A percentile compares a stretch with the other conserved stretches of the same genome.
Conservation (phyloP, 176 grass and related monocot species). For the Eleusine indica region DNA sequence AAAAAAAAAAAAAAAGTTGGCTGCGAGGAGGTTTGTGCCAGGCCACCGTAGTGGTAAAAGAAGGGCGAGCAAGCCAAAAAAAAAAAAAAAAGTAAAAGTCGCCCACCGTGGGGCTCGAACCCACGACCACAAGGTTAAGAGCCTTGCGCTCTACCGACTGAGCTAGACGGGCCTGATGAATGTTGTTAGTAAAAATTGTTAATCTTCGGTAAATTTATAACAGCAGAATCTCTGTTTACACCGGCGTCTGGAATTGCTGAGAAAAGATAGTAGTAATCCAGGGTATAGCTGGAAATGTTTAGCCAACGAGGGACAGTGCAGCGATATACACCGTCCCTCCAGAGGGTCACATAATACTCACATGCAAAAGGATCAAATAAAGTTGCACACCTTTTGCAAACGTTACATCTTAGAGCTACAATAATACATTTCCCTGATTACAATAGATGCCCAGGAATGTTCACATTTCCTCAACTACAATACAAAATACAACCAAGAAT, state of each 20-base stretch:
- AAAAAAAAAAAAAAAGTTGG: too few relatives aligned
- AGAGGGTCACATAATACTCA: neutral
- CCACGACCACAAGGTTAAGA: slow-evolving; percentile 62
- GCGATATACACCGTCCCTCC: neutral
- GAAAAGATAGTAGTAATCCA: neutral
- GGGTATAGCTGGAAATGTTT: neutral
- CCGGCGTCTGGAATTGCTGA: neutral
- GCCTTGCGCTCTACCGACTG: slow-evolving; percentile 53
- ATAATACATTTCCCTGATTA: slow-evolving; percentile 7
- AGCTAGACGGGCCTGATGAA: slow-evolving; percentile 33
- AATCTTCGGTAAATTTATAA: too few relatives aligned
- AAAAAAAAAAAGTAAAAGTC: neutral
- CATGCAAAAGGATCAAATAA: neutral
- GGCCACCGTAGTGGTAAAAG: neutral
- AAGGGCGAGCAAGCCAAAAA: neutral
- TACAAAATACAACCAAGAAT: neutral
- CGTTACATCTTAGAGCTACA: neutral
- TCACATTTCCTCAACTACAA: neutral
- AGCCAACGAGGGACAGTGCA: neutral
- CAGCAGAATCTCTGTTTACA: neutral
- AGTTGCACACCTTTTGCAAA: too few relatives aligned
- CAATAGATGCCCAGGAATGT: neutral
- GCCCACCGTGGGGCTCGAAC: slow-evolving; percentile 79
- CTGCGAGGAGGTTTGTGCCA: too few relatives aligned
- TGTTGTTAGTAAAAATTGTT: neutral